A percentile compares a stretch with the other conserved stretches of the same genome.
Evolutionary conservation across 2,329 filamentous ascomycete species (phyloP).

Genomic region (Ceratocystis destructans): DNA sequence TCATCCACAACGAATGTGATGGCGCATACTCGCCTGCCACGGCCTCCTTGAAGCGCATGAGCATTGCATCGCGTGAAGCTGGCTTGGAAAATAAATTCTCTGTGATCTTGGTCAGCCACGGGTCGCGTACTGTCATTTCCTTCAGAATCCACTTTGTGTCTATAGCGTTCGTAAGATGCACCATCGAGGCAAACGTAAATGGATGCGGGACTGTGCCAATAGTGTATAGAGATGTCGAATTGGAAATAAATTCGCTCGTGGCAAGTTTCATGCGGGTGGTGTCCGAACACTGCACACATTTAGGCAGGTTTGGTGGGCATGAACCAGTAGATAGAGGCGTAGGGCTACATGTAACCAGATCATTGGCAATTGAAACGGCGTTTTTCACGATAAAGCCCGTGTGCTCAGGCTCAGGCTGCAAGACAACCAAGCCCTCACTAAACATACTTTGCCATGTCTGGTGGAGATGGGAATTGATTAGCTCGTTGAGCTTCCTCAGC

Average conservation of each 20-base stretch:
- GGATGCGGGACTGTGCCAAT: constrained; percentile 86
- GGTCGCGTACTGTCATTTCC: constrained; percentile 52
- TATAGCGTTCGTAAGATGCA: constrained; percentile 45
- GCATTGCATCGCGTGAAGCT: constrained; percentile 43
- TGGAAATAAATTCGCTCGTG: constrained; percentile 55
- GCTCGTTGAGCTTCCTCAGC: constrained; percentile 50
- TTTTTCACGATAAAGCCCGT: constrained; percentile 59
- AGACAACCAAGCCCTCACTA: constrained; percentile 59
- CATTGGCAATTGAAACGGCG: constrained; percentile 57
- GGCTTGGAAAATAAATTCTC: constrained; percentile 44
- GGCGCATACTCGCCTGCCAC: constrained; percentile 54
- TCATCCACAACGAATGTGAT: constrained; percentile 61
- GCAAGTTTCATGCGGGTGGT: constrained; percentile 50
- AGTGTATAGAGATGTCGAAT: constrained; percentile 59
- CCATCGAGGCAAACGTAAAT: constrained; percentile 63
- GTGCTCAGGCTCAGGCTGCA: constrained; percentile 65
- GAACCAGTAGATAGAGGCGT: constrained; percentile 54
- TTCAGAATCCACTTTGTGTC: constrained; percentile 53
- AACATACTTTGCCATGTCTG: constrained; percentile 72
- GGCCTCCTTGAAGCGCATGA: constrained; percentile 65
- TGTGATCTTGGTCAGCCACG: constrained; percentile 63
- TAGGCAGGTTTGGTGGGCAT: constrained; percentile 68
- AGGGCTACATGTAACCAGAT: constrained; percentile 60
- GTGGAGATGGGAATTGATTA: constrained; percentile 80
- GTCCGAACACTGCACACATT: constrained; percentile 60